Conservation (phyloP, 768 basidiomycete genomes). For the Psilocybe tampanensis region DNA sequence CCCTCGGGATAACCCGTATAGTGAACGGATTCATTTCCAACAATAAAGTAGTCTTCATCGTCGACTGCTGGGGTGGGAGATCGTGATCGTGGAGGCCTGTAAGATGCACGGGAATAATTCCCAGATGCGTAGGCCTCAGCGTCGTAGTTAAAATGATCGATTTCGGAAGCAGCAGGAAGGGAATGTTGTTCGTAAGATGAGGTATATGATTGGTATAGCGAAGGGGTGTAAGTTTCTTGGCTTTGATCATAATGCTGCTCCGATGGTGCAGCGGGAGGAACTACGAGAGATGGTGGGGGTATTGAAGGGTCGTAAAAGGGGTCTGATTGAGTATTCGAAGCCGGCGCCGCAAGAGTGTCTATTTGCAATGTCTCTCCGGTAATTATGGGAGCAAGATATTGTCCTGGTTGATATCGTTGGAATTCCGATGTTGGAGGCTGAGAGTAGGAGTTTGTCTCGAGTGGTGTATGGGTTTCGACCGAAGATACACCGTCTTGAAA, state of each 20-base stretch:
- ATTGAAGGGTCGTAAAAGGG: constrained; percentile 30
- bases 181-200: constrained; percentile 33
- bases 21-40: constrained; percentile 57
- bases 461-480: constrained; percentile 18
- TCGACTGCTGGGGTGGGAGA: constrained; percentile 78
- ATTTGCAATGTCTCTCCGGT: constrained; percentile 68
- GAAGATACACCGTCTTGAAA: constrained; percentile 24
- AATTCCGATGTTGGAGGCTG: constrained; percentile 28
- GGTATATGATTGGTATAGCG: constrained; percentile 33
- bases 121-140: constrained; percentile 73
- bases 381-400: constrained; percentile 60
- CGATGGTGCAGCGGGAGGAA: constrained; percentile 17
- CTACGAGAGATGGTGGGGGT: constrained; percentile 22
- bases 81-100: constrained; percentile 61
- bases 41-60: constrained; percentile 70
- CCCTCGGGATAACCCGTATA: constrained; percentile 44
- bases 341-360: constrained; percentile 24
- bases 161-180: constrained; percentile 35
- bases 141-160: constrained; percentile 68
- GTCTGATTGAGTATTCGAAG: constrained; percentile 26
- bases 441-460: constrained; percentile 15
- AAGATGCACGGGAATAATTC: constrained; percentile 48
- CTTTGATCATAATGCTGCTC: constrained; percentile 39
- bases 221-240: constrained; percentile 37
- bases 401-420: constrained; percentile 60